Evolutionary conservation across 1,139 yeast species (phyloP).

Genomic region (Debaryomyces singareniensis): DNA sequence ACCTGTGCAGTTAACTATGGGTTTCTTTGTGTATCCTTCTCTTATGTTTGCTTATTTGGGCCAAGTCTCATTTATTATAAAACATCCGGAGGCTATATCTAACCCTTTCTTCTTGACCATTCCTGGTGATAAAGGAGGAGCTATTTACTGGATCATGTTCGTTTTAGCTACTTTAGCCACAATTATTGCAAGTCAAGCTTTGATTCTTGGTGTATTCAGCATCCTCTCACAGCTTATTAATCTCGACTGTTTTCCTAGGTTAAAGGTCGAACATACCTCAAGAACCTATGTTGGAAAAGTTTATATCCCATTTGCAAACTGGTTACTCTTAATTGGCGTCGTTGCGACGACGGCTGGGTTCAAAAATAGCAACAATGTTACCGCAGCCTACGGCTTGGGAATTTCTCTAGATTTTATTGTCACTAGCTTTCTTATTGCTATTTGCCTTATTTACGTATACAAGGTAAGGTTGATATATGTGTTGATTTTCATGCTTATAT

Average conservation of each 20-base stretch:
- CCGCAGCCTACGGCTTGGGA: too few relatives aligned
- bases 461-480: too few relatives aligned
- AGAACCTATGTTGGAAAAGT: too few relatives aligned
- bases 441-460: too few relatives aligned
- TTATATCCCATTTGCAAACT: too few relatives aligned
- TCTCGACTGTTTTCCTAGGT: conserved; percentile 48
- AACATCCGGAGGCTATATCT: conserved; percentile 31
- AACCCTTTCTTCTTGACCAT: conserved; percentile 44
- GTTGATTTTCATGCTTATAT: too few relatives aligned
- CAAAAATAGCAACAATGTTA: too few relatives aligned
- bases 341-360: too few relatives aligned
- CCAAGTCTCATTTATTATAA: conserved; percentile 45
- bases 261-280: too few relatives aligned
- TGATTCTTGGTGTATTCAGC: conserved; percentile 49
- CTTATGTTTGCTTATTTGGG: conserved; percentile 49
- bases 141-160: conserved; percentile 47
- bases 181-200: conserved; percentile 55
- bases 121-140: conserved; percentile 43
- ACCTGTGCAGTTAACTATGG: conserved; percentile 44
- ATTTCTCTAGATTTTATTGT: too few relatives aligned
- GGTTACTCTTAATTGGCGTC: too few relatives aligned
- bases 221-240: conserved; percentile 47
- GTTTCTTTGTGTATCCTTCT: conserved; percentile 44
- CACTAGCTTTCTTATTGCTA: too few relatives aligned
- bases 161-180: conserved; percentile 49